Percentiles rank a stretch among this genome's conserved stretches.
Conservation (phyloP, 2,329 filamentous ascomycete genomes). For the Penicillium sp. region DNA sequence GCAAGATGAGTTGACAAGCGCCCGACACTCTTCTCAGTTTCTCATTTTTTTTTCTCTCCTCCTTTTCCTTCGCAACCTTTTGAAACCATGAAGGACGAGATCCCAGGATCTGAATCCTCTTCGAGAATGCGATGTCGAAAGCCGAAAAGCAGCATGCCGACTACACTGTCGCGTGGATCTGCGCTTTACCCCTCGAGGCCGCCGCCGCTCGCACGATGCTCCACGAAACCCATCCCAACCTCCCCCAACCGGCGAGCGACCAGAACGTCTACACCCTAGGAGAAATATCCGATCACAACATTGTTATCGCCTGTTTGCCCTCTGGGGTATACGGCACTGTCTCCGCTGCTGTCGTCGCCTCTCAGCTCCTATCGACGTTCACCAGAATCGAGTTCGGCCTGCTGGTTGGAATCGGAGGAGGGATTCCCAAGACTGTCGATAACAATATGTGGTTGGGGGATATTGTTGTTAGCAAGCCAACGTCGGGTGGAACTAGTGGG, state of each 20-base stretch:
- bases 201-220: conserved; percentile 5
- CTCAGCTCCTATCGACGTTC: conserved; percentile 30
- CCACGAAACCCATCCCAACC: not conserved
- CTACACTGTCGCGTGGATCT: conserved; percentile 10
- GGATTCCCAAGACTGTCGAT: conserved; percentile 29
- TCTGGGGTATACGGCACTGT: conserved; percentile 2
- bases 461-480: conserved; percentile 9
- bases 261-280: conserved; percentile 3
- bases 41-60: not conserved
- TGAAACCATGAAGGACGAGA: not conserved
- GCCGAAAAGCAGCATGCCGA: not conserved
- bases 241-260: not conserved
- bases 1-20: too few species aligned
- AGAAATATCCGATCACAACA: not conserved
- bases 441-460: conserved; percentile 7
- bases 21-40: not conserved
- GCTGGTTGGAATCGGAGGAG: conserved; percentile 39
- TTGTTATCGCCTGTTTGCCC: conserved; percentile 8
- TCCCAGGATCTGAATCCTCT: not conserved
- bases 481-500: not conserved
- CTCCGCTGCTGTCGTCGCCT: not conserved
- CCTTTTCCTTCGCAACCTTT: not conserved
- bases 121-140: not conserved
- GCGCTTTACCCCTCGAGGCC: conserved; percentile 6
- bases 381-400: conserved; percentile 28